Evolutionary conservation across 352 stramenopile genomes (phyloP).

Genomic region (Pythium coloratum): DNA sequence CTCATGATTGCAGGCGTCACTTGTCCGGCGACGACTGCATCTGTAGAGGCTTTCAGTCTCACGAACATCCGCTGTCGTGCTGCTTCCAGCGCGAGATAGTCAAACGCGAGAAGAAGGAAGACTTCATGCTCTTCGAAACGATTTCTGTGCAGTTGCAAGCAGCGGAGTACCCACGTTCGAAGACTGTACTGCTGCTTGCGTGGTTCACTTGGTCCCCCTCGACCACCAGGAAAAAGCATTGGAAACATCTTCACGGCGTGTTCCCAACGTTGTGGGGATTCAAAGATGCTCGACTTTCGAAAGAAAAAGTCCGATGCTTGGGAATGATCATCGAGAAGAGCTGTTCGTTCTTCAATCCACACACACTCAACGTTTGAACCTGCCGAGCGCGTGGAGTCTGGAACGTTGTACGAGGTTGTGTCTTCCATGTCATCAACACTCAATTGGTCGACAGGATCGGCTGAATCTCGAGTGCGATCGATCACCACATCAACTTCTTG

Average conservation of each 20-base stretch:
- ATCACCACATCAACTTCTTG: neutral
- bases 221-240: conserved; percentile 1
- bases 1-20: neutral
- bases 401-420: conserved; percentile 1
- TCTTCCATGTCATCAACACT: conserved; percentile 4
- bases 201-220: neutral
- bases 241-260: neutral
- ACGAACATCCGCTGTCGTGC: neutral
- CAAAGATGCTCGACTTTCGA: conserved; percentile 6
- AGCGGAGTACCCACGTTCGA: neutral
- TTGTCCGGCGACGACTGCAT: neutral
- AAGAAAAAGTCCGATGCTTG: conserved; percentile 3
- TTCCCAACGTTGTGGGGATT: neutral
- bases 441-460: neutral
- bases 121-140: conserved; percentile 5
- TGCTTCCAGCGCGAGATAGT: neutral
- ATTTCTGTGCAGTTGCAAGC: neutral
- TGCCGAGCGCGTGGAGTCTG: neutral
- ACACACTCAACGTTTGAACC: neutral
- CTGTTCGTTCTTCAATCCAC: conserved; percentile 6
- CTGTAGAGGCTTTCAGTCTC: neutral
- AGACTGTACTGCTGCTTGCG: conserved; percentile 1
- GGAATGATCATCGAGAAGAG: neutral
- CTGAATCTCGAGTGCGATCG: neutral
- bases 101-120: conserved; percentile 1